Base-by-base conservation (phyloP, 176 grass and related monocot genomes). In the Themeda triandra region DNA sequence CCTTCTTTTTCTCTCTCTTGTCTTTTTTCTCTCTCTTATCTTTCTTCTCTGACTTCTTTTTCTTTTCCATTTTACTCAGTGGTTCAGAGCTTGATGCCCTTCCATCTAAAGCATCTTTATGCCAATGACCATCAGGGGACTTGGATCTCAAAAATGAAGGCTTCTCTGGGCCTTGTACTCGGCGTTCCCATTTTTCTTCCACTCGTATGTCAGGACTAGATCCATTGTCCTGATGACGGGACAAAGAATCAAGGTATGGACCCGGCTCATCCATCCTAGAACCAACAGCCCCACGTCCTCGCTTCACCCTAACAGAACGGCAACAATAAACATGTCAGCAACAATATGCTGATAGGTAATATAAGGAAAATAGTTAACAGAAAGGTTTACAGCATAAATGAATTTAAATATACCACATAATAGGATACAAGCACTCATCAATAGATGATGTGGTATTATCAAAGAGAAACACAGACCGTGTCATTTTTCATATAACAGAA, bases 191-290 rank as follows among this genome's bases (percentile, higher is more conserved):
- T 67, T 89, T 85, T 88, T 94, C 88, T 81, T 98, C 84, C 63
- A 90, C 37, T 49, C 84, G 69, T 35, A 63, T 81, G 81, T 94
- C 90, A 67, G 78, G 41, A 18, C 36, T 78, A 59, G 15, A 67
- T 39, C 31, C 45, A 0, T 82, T 68, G 32, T 70, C 77, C 71
- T 85, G 88, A 90, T 13, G 6, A 49, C n/a, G 44, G 1, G 75
- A 45, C n/a, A 67, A 56, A 24, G 83, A 48, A 48, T 80, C 48
- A 66, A 87, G 91, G 27, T 87, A 93, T 37, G 95, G 92, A 85
- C 95, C 95, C 42, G 92, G 86, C 78, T 98, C 95, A 54, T 95
- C 92, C 92, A 98, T 98, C 79, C 95, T 92, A 74, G 95, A 95
- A 76, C 95, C 95, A 80, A 98, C 69, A 2, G 87, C 87, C 19